These are phyloP conservation scores for Vachellia pachyceras DNA, from an alignment of 306 rosid genomes.

Conservation along the genomic window DNA sequence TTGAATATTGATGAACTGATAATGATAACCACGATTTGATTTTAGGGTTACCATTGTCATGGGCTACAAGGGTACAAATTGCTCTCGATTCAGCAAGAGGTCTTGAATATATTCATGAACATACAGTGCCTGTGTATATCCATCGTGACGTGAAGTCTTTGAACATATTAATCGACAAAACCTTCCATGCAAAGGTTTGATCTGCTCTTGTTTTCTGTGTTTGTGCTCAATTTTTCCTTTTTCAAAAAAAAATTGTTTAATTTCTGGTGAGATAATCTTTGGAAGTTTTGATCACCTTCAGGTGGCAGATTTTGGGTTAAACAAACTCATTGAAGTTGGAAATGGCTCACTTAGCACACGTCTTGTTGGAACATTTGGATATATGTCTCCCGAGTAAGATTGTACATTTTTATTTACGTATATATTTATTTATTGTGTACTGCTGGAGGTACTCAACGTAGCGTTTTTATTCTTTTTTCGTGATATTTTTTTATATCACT, in stretches of 20 bases:
- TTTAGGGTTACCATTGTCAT: not conserved
- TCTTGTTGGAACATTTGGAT: not conserved
- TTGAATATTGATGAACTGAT: not conserved
- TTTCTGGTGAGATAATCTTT: not conserved
- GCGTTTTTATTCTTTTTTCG: no score
- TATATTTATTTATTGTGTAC: not conserved
- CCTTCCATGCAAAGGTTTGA: not conserved
- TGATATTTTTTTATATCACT: not conserved
- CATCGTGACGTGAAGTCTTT: slow-evolving; percentile 1
- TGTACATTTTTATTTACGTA: not conserved
- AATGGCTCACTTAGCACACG: not conserved
- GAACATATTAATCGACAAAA: slow-evolving; percentile 7
- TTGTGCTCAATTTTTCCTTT: not conserved
- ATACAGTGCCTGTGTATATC: not conserved
- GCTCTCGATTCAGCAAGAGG: not conserved
- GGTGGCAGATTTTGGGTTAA: slow-evolving; percentile 11
- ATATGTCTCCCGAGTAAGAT: not conserved
- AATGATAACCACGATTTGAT: not conserved
- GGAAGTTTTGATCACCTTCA: not conserved
- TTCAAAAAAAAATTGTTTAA: not conserved
- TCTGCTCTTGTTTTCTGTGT: not conserved
- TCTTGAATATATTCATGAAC: slow-evolving; percentile 2
- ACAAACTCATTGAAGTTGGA: slow-evolving; percentile 6
- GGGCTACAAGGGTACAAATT: not conserved
- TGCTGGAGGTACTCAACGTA: no score